These are phyloP conservation scores for Desmodesmus armatus DNA, from an alignment of 139 green algal genomes.

Conservation along the genomic window DNA sequence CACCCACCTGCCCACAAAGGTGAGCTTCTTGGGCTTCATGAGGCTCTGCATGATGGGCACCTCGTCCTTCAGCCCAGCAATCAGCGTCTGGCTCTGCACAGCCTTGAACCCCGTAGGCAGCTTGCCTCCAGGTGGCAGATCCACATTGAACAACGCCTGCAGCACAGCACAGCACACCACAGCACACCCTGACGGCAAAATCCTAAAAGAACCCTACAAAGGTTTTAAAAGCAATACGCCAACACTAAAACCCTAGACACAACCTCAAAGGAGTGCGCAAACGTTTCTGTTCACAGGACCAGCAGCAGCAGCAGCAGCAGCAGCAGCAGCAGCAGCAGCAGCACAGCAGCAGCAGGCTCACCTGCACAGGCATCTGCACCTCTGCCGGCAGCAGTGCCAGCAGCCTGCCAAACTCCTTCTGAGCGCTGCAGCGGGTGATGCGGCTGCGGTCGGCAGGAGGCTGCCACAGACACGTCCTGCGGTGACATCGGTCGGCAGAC, in stretches of 20 bases:
- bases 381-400: constrained; percentile 75
- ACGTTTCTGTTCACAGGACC: too few relatives aligned
- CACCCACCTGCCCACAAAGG: constrained; percentile 50
- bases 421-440: constrained; percentile 32
- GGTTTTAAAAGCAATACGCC: too few relatives aligned
- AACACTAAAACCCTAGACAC: too few relatives aligned
- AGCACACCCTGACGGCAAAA: too few relatives aligned
- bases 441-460: constrained; percentile 9
- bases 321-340: background rate
- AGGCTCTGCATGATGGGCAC: constrained; percentile 81
- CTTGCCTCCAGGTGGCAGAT: constrained; percentile 28
- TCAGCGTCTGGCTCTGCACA: constrained; percentile 63
- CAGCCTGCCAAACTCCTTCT: constrained; percentile 66
- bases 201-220: too few relatives aligned
- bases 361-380: constrained; percentile 57
- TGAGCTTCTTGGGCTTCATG: constrained; percentile 94
- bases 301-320: background rate
- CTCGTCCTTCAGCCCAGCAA: constrained; percentile 85
- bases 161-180: too few relatives aligned
- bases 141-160: constrained; percentile 30
- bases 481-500: too few relatives aligned
- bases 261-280: too few relatives aligned
- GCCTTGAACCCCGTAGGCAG: background rate
- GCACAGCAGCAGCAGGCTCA: background rate
- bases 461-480: constrained; percentile 60